Evolutionary conservation across 768 basidiomycete genomes (phyloP).

Genomic region (Lactarius akahatsu): DNA sequence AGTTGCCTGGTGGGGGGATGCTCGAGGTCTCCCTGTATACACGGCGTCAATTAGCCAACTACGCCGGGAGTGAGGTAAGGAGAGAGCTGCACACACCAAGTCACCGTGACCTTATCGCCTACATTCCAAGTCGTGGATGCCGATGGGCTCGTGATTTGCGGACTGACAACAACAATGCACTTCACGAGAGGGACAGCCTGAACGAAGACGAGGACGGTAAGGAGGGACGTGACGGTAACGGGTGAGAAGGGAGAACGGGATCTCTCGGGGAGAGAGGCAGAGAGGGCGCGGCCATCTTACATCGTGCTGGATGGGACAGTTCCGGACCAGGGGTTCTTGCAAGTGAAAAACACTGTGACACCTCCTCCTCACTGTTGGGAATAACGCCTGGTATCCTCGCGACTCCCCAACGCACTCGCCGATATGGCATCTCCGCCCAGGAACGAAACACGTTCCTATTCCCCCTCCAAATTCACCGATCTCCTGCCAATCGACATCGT

Average conservation of each 20-base stretch:
- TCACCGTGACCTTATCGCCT: conserved; percentile 40
- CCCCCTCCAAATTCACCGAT: no score
- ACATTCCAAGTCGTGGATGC: conserved; percentile 38
- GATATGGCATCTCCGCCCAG: no score
- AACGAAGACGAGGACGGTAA: conserved; percentile 1
- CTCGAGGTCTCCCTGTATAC: conserved; percentile 30
- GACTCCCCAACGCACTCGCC: no score
- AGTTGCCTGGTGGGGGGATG: conserved; percentile 42
- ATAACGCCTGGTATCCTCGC: no score
- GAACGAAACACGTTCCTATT: no score
- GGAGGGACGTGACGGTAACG: conserved; percentile 5
- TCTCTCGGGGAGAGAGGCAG: not conserved
- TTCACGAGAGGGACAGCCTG: conserved; percentile 8
- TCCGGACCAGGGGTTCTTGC: not conserved
- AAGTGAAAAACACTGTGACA: not conserved
- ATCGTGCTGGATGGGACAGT: not conserved
- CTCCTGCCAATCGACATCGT: no score
- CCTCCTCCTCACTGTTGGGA: no score
- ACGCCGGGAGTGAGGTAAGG: not conserved
- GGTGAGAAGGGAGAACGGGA: not conserved
- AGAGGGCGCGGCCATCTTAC: conserved; percentile 3
- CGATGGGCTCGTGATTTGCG: conserved; percentile 43
- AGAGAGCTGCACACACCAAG: conserved; percentile 37
- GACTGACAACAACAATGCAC: conserved; percentile 26
- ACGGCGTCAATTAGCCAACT: not conserved